Conservation (phyloP, 495 filamentous ascomycete species). For the Talaromyces adpressus region DNA sequence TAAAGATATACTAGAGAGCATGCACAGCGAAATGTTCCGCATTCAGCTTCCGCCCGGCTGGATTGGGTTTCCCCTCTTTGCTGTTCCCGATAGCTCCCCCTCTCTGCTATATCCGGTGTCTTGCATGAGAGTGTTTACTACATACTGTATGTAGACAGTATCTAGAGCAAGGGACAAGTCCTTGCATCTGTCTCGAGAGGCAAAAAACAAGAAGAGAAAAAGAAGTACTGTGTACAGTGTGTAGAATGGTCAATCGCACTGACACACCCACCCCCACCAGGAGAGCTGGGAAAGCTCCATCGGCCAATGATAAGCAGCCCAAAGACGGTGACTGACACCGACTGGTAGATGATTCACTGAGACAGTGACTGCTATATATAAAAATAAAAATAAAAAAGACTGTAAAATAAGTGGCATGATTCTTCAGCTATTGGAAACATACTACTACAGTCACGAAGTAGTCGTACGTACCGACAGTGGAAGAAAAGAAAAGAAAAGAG, state of each 20-base stretch:
- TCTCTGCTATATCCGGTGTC: neutral
- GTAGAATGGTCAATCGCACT: neutral
- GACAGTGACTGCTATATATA: too few species aligned
- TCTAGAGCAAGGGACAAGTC: neutral
- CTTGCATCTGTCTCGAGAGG: neutral
- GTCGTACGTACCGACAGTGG: neutral
- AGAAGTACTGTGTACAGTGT: neutral
- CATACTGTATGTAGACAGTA: too few species aligned
- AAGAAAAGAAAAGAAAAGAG: neutral
- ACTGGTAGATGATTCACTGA: too few species aligned
- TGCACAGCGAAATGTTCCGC: constrained; percentile 4
- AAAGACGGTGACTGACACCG: neutral
- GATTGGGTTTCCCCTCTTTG: neutral
- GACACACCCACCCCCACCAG: constrained; percentile 1
- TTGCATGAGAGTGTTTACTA: neutral
- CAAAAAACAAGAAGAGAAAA: neutral
- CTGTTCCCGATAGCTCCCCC: neutral
- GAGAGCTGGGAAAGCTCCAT: constrained; percentile 1
- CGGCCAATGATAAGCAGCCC: neutral
- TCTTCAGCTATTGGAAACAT: neutral
- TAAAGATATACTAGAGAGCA: neutral
- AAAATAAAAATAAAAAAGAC: too few species aligned
- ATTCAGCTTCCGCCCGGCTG: constrained; percentile 2
- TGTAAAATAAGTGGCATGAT: too few species aligned
- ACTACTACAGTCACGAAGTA: too few species aligned